Evolutionary conservation across 2,329 filamentous ascomycete species (phyloP).

Genomic region (Botrytis aclada): DNA sequence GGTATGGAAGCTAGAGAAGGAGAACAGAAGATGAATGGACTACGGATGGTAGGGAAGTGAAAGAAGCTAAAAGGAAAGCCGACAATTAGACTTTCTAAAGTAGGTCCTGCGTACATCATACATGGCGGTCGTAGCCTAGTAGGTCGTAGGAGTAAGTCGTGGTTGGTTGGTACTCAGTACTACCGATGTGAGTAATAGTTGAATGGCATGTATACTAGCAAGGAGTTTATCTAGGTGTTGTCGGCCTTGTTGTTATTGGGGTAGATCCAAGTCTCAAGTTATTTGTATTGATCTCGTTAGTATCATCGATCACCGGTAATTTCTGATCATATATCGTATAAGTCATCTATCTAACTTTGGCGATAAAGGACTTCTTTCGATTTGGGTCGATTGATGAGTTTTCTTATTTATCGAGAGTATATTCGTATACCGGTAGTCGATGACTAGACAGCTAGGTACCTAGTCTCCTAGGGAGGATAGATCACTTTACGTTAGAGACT

Average conservation of each 20-base stretch:
- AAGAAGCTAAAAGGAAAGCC: not conserved
- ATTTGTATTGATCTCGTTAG: not conserved
- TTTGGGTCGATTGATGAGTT: not conserved
- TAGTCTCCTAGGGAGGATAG: not conserved
- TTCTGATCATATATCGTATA: not conserved
- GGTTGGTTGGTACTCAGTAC: not conserved
- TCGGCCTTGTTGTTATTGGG: too few relatives aligned
- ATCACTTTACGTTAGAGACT: not conserved
- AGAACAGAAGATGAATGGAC: not conserved
- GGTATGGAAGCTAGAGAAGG: conserved; percentile 7
- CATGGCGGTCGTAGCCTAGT: too few relatives aligned
- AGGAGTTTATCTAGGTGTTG: not conserved
- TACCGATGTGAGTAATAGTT: not conserved
- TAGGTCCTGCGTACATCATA: not conserved
- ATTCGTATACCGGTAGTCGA: not conserved
- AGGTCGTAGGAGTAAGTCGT: not conserved
- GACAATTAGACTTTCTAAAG: not conserved
- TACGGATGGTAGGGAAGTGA: not conserved
- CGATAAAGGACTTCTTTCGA: not conserved
- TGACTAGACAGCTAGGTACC: not conserved
- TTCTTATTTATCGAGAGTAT: not conserved
- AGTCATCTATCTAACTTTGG: too few relatives aligned
- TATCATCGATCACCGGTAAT: not conserved
- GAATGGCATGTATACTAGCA: not conserved
- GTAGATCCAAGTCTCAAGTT: not conserved